Percentiles rank a stretch among this genome's conserved stretches.
phyloP scores from a whole-genome alignment of 805 yeast genomes.

The Candida chilensis region DNA sequence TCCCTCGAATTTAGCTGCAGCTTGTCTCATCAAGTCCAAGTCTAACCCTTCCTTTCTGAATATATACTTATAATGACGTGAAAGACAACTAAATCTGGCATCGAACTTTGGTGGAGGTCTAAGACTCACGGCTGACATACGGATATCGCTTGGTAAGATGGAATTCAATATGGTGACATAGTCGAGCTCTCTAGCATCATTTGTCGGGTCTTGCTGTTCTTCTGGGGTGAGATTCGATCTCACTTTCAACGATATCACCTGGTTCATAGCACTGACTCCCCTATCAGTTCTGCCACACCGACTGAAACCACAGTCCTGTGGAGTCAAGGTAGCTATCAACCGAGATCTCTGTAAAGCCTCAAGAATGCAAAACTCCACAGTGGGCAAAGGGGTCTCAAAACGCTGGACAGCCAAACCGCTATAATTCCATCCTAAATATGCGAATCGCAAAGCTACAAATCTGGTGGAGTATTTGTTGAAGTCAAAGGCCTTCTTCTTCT shows the following conservation, averaged over 20 bases:
- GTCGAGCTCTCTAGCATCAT: constrained; percentile 65
- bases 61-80: constrained; percentile 79
- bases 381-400: constrained; percentile 70
- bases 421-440: constrained; percentile 92
- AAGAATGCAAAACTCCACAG: constrained; percentile 73
- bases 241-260: constrained; percentile 74
- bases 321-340: constrained; percentile 51
- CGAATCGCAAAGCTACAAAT: constrained; percentile 71
- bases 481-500: constrained; percentile 43
- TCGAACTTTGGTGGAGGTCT: constrained; percentile 80
- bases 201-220: constrained; percentile 46
- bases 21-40: constrained; percentile 57
- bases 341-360: constrained; percentile 63
- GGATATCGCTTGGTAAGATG: constrained; percentile 70
- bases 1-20: constrained; percentile 57
- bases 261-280: constrained; percentile 97
- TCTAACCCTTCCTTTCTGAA: constrained; percentile 55
- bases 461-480: constrained; percentile 56
- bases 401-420: constrained; percentile 82
- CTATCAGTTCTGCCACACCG: constrained; percentile 93
- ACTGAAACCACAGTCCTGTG: constrained; percentile 62
- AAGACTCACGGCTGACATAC: constrained; percentile 73
- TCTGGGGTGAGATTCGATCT: constrained; percentile 59
- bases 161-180: constrained; percentile 72
- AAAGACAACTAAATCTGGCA: constrained; percentile 86